phyloP scores from a whole-genome alignment of 2,329 filamentous ascomycete genomes.

The Didymella arachidicola region DNA sequence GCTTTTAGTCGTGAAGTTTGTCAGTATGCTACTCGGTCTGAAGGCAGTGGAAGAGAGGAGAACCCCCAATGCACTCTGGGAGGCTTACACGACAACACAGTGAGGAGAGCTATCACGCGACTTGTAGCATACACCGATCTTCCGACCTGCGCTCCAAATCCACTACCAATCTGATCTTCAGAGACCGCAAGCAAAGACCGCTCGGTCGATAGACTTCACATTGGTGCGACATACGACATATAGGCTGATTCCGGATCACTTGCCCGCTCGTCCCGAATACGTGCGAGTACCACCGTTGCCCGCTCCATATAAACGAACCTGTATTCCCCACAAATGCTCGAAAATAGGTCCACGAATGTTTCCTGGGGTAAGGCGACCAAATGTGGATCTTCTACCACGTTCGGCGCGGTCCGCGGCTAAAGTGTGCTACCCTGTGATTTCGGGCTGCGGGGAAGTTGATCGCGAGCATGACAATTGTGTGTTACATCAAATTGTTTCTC shows the following conservation, averaged over 20 bases:
- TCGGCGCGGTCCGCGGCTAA: conserved; percentile 21
- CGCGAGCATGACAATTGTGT: background rate
- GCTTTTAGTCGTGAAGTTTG: conserved; percentile 5
- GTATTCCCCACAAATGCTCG: conserved; percentile 8
- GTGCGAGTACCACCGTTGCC: background rate
- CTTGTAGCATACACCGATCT: background rate
- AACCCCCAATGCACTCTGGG: conserved; percentile 23
- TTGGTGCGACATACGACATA: background rate
- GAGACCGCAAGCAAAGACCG: conserved; percentile 10
- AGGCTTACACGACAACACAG: conserved; percentile 5
- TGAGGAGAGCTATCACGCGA: background rate
- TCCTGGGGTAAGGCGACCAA: conserved; percentile 3
- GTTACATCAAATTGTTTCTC: background rate
- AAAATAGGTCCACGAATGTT: background rate
- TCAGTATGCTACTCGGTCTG: conserved; percentile 9
- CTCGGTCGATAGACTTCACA: background rate
- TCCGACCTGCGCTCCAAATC: background rate
- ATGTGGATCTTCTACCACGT: conserved; percentile 5
- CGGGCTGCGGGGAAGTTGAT: conserved; percentile 15
- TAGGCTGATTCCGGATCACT: conserved; percentile 4
- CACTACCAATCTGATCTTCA: background rate
- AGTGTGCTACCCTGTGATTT: background rate
- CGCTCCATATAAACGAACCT: background rate
- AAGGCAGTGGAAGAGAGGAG: conserved; percentile 16
- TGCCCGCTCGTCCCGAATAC: background rate